Percentiles rank a stretch among this genome's conserved stretches.
phyloP scores from a whole-genome alignment of 2,329 filamentous ascomycete genomes.

The Tolypocladium tundrense region DNA sequence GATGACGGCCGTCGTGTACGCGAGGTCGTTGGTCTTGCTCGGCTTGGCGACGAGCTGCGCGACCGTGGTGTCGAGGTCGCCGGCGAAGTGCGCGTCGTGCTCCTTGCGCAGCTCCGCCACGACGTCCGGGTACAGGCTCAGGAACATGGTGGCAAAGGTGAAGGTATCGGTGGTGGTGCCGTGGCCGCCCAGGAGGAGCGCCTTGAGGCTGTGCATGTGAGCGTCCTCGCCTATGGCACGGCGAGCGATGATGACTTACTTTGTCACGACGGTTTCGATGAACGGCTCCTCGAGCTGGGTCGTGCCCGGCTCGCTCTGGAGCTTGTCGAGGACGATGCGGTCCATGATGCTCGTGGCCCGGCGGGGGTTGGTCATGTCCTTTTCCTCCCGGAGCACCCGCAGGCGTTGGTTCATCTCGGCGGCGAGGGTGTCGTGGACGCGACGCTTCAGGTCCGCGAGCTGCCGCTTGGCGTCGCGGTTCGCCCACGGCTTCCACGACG shows the following conservation, averaged over 20 bases:
- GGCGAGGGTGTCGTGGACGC: neutral
- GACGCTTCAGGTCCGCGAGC: neutral
- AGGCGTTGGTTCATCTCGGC: neutral
- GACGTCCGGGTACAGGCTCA: slow-evolving; percentile 10
- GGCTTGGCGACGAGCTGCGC: slow-evolving; percentile 29
- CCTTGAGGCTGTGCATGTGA: slow-evolving; percentile 8
- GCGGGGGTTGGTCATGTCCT: slow-evolving; percentile 4
- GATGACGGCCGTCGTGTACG: slow-evolving; percentile 40
- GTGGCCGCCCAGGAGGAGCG: slow-evolving; percentile 12
- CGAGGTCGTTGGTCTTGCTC: slow-evolving; percentile 34
- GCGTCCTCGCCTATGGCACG: no score
- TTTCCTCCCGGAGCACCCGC: slow-evolving; percentile 6
- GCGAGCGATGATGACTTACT: slow-evolving; percentile 1
- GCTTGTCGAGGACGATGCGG: slow-evolving; percentile 10
- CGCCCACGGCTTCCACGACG: neutral
- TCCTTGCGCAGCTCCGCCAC: slow-evolving; percentile 11
- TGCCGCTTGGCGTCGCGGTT: neutral
- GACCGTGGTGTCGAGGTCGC: slow-evolving; percentile 19
- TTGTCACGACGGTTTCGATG: slow-evolving; percentile 3
- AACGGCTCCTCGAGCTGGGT: slow-evolving; percentile 6
- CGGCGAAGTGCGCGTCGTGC: slow-evolving; percentile 14
- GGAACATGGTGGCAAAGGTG: slow-evolving; percentile 8
- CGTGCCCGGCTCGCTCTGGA: slow-evolving; percentile 4
- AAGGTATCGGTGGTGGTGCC: slow-evolving; percentile 10
- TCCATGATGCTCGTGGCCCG: slow-evolving; percentile 9